phyloP scores from a whole-genome alignment of 2,329 filamentous ascomycete genomes.

The Epichloe festucae region DNA sequence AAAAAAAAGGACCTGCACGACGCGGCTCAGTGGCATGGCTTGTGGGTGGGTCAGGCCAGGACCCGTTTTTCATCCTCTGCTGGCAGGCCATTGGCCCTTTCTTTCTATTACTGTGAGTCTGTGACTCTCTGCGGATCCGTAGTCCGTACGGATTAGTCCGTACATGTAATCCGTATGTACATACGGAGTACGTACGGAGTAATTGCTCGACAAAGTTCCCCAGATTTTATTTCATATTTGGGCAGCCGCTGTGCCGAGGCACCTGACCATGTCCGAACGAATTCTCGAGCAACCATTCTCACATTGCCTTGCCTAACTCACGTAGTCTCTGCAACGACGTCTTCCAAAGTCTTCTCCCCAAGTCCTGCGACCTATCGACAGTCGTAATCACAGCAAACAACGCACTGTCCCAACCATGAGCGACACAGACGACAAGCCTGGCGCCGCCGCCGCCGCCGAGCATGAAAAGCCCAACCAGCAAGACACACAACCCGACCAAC shows the following conservation, averaged over 20 bases:
- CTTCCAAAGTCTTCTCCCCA: too few relatives aligned
- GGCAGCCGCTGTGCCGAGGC: background rate
- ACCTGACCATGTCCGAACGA: background rate
- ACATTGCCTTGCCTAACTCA: too few relatives aligned
- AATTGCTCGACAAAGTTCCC: too few relatives aligned
- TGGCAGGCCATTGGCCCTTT: background rate
- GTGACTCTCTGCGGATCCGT: too few relatives aligned
- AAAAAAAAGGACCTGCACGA: too few relatives aligned
- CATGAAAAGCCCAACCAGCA: constrained; percentile 2
- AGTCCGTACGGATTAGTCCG: too few relatives aligned
- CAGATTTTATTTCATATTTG: too few relatives aligned
- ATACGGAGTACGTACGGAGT: too few relatives aligned
- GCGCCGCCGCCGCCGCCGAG: constrained; percentile 9
- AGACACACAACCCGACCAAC: constrained; percentile 15
- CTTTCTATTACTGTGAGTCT: too few relatives aligned
- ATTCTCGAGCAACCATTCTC: too few relatives aligned
- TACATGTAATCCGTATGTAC: too few relatives aligned
- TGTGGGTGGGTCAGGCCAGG: background rate
- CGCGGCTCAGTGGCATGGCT: too few relatives aligned
- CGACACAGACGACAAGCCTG: constrained; percentile 18
- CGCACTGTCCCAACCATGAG: constrained; percentile 13
- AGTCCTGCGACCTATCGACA: background rate
- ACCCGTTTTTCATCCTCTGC: background rate
- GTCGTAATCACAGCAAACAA: background rate
- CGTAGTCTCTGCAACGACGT: background rate